Conservation (phyloP, 495 filamentous ascomycete genomes). For the Glutinoglossum americanum region DNA sequence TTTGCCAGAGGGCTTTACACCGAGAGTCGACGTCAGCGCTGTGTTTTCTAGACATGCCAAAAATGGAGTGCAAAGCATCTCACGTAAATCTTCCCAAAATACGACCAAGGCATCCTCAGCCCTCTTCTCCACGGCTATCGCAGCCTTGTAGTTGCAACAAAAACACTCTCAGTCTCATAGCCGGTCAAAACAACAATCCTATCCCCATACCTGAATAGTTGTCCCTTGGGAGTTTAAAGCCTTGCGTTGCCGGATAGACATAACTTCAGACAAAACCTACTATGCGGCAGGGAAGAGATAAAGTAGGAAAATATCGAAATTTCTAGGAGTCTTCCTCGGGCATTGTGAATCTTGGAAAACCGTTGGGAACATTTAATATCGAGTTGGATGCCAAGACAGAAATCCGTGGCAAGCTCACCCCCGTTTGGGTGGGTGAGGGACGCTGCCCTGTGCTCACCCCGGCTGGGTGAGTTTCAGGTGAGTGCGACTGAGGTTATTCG, state of each 20-base stretch:
- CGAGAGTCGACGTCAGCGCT: too few relatives aligned
- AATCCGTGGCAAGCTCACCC: too few relatives aligned
- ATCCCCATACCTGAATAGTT: neutral
- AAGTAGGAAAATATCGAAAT: neutral
- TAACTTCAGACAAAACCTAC: neutral
- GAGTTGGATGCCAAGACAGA: too few relatives aligned
- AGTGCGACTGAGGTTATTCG: too few relatives aligned
- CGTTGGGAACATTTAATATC: too few relatives aligned
- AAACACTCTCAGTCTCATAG: neutral
- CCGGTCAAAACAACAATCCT: neutral
- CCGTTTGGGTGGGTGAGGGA: too few relatives aligned
- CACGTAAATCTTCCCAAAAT: conserved; percentile 4
- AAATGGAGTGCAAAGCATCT: neutral
- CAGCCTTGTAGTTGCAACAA: neutral
- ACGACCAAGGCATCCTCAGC: neutral
- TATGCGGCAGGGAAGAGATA: neutral
- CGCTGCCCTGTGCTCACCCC: too few relatives aligned
- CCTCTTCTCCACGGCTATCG: conserved; percentile 1
- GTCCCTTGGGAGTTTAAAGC: neutral
- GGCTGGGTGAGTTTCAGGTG: too few relatives aligned
- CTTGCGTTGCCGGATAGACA: neutral
- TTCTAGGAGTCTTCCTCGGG: neutral
- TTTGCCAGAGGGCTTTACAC: neutral
- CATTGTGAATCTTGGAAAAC: neutral
- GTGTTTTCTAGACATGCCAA: too few relatives aligned